Base-by-base conservation (phyloP, 1,284 basidiomycete species). In the Cutaneotrichosporon dermatis region DNA sequence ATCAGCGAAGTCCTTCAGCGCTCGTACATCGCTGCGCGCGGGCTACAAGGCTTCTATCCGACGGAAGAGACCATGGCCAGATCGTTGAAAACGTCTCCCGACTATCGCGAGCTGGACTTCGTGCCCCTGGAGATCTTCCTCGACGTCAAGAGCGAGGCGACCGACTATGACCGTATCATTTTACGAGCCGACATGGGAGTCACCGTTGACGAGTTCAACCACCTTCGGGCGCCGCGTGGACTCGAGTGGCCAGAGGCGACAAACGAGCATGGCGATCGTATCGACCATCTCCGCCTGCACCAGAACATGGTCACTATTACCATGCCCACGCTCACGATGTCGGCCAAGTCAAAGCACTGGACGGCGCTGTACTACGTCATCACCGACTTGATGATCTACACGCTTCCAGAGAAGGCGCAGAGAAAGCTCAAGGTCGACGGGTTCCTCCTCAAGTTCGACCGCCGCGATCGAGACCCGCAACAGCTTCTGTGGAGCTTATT, bases 191-290 rank as follows among this genome's bases (percentile, higher is more conserved):
- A 92, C 65, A 90, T 90, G 4, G 86, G 83, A 1, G 83, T 96
- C 66, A 86, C 88, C 55, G 91, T 94, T 73, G 95, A 99, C 82
- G 92, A 91, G 75, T 97, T 97, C 81, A 98, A 99, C 75, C 86
- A 88, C 50, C 83, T 95, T 9, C 86, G 92, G 35, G 80, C 96
- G 54, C 86, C 88, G 45, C 90, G 88, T 69, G 86, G 43, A 82
- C 84, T 55, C 77, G 82, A 61, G 62, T 78, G 62, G 75, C 75
- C 64, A 50, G 58, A 76, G 10, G 71, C 76, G 40, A 68, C 76
- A 41, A 72, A 80, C 51, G 65, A 70, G n/a, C 65, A 67, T 54
- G 76, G 73, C 54, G 76, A 79, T 43, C 76, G 76, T 15, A 81
- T 83, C 56, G 83, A 85, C 41, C 90, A 95, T 76, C 76, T 96